Evolutionary conservation across 2,329 filamentous ascomycete species (phyloP), one percentile per base, ranked within the genome.

Genomic region (Cladosporium sp.): DNA sequence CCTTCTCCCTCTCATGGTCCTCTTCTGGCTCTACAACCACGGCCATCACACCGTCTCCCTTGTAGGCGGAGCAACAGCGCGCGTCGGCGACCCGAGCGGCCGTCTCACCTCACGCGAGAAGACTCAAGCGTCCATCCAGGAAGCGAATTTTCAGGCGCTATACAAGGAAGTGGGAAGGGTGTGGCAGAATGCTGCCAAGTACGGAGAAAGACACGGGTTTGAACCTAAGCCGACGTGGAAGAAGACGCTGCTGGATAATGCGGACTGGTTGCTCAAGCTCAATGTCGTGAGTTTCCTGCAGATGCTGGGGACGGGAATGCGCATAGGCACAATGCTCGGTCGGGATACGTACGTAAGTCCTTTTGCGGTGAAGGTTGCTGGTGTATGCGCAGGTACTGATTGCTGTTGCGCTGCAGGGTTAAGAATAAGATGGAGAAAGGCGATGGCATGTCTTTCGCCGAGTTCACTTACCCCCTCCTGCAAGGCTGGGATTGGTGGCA

Each of bases 401-500:
- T 13, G 12, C 32, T 18, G 11, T 4, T 9, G 19, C 24, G 6
- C 32, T 36, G 20, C 52, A 84, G 82, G 29, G 90, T 95, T 49
- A 93, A 89, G 70, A 84, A 83, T 51, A 89, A 90, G 64, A 79
- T 97, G 76, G 79, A 80, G n/a, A 84, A 84, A 47, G 89, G 89
- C 32, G 88, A 93, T 56, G 95, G 93, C 60, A 92, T 99, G 86
- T 95, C 91, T 0, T 87, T 95, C 61, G 85, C 89, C 30, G 93
- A 99, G 66, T 96, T 99, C 68, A 80, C 84, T 37, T 99, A 99
- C 64, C 93, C 95, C 1, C 72, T 99, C 13, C 82, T 97, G 61
- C 93, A 99, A 67, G 90, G 86, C 18, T 97, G 91, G 86, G 93
- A 99, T 68, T 99, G 91, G 82, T 97, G 89, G 88, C 79, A 88